These are phyloP conservation scores for Cyclotella choctawhatcheeana DNA, from an alignment of 108 stramenopile genomes.

Conservation along the genomic window DNA sequence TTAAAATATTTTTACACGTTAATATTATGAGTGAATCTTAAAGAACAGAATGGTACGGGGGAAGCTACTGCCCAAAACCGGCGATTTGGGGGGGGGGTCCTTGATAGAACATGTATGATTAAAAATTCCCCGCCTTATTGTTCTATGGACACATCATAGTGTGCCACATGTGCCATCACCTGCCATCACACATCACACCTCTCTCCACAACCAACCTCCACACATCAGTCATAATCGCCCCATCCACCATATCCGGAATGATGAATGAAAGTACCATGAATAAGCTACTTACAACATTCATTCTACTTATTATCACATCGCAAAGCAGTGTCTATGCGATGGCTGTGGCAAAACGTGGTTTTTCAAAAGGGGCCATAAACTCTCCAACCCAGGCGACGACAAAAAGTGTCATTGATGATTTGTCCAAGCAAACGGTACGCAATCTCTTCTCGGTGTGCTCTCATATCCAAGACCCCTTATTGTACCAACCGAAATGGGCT, in stretches of 20 bases:
- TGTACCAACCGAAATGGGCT: constrained; percentile 38
- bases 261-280: neutral
- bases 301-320: neutral
- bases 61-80: too few species aligned
- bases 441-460: constrained; percentile 37
- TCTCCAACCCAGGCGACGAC: neutral
- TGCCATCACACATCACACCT: neutral
- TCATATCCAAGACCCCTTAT: constrained; percentile 44
- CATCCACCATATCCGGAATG: neutral
- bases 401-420: constrained; percentile 21
- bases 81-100: too few species aligned
- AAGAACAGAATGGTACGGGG: too few species aligned
- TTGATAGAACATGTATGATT: too few species aligned
- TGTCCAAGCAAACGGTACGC: constrained; percentile 24
- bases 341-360: constrained; percentile 11
- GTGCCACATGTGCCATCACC: too few species aligned
- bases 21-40: too few species aligned
- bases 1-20: too few species aligned
- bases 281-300: neutral
- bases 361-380: constrained; percentile 3
- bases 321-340: neutral
- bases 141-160: too few species aligned
- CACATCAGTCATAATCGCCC: neutral
- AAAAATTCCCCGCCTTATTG: too few species aligned
- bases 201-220: neutral